phyloP scores from a whole-genome alignment of 331 rosid genomes.

The Pyracantha coccinea region DNA sequence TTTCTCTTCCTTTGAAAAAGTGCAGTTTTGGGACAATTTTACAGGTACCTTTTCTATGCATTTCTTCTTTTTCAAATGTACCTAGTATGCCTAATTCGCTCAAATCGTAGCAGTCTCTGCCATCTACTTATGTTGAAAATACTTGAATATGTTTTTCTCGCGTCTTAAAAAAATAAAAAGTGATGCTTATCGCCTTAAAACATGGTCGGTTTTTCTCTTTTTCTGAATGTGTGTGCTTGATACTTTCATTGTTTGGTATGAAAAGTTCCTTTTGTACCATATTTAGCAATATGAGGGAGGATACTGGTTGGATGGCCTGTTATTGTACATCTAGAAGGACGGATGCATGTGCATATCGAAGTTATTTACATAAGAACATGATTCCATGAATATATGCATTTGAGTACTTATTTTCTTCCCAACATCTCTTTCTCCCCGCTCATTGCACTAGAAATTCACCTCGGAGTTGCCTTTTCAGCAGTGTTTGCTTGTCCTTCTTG shows the following conservation, averaged over 20 bases:
- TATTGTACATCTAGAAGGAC: neutral
- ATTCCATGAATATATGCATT: neutral
- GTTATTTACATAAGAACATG: neutral
- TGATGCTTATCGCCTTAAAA: neutral
- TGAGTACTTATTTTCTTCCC: neutral
- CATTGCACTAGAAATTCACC: neutral
- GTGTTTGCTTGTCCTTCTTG: neutral
- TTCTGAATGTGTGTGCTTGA: neutral
- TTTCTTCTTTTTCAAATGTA: no score
- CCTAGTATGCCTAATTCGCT: no score
- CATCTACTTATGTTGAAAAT: neutral
- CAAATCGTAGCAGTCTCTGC: neutral
- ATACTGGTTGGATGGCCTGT: neutral
- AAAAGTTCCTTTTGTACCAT: neutral
- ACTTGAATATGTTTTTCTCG: neutral
- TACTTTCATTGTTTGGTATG: neutral
- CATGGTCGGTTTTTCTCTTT: neutral
- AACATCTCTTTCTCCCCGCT: neutral
- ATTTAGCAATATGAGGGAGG: neutral
- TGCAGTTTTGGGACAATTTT: constrained; percentile 67
- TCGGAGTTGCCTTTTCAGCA: neutral
- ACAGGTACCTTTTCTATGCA: constrained; percentile 37
- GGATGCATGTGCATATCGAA: neutral
- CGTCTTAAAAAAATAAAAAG: neutral
- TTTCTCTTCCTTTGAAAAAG: constrained; percentile 62